Evolutionary conservation across 352 stramenopile genomes (phyloP).

Genomic region (Phytophthora capsici): DNA sequence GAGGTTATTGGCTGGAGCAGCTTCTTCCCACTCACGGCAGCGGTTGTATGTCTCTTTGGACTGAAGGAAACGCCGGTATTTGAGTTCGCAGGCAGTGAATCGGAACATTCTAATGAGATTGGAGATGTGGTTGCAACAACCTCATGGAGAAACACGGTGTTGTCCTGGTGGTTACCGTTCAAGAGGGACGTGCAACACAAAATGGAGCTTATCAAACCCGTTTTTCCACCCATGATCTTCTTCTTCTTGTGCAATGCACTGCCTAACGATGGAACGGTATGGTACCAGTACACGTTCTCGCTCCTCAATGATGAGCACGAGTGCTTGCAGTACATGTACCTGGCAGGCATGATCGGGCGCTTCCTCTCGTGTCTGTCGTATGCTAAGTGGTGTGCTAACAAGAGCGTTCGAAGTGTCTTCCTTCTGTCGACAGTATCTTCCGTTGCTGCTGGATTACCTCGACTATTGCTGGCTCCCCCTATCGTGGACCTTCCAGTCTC

Average conservation of each 20-base stretch:
- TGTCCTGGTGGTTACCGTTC: slow-evolving; percentile 51
- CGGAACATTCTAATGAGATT: background rate
- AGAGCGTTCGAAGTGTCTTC: slow-evolving; percentile 77
- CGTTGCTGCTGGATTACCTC: slow-evolving; percentile 65
- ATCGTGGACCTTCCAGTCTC: slow-evolving; percentile 60
- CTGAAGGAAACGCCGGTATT: slow-evolving; percentile 49
- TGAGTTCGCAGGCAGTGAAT: background rate
- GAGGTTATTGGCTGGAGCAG: slow-evolving; percentile 72
- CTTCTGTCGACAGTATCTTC: slow-evolving; percentile 75
- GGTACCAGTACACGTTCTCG: slow-evolving; percentile 85
- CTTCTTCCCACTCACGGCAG: slow-evolving; percentile 60
- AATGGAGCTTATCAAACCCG: slow-evolving; percentile 51
- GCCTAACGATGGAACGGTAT: slow-evolving; percentile 66
- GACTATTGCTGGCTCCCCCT: slow-evolving; percentile 68
- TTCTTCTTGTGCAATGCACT: slow-evolving; percentile 84
- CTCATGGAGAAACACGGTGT: slow-evolving; percentile 21
- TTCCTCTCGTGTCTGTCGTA: slow-evolving; percentile 83
- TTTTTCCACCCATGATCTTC: slow-evolving; percentile 79
- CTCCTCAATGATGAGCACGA: slow-evolving; percentile 62
- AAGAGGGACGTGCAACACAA: slow-evolving; percentile 55
- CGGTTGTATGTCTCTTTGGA: slow-evolving; percentile 51
- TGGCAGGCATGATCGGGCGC: slow-evolving; percentile 71
- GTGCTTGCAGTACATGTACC: slow-evolving; percentile 76
- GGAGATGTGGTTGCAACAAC: slow-evolving; percentile 7
- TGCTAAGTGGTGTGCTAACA: slow-evolving; percentile 66